Conservation (phyloP, 2,329 filamentous ascomycete species). For the Alternaria sp. region DNA sequence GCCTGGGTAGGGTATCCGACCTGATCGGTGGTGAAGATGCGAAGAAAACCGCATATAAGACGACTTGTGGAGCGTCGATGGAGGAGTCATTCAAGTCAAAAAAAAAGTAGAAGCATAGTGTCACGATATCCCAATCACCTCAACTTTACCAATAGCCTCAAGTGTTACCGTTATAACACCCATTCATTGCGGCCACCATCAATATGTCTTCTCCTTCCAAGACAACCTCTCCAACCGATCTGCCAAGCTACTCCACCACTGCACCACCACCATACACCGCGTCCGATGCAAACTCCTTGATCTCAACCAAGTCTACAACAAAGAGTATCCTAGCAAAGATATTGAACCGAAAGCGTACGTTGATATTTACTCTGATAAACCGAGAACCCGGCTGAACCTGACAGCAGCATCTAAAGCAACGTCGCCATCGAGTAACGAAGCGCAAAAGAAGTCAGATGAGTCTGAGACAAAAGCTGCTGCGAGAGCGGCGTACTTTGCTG, state of each 20-base stretch:
- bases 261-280: constrained; percentile 23
- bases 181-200: not conserved
- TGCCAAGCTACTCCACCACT: constrained; percentile 10
- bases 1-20: not conserved
- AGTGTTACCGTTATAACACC: not conserved
- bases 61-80: not conserved
- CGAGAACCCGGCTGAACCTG: not conserved
- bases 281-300: constrained; percentile 19
- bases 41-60: constrained; percentile 2
- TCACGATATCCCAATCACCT: not conserved
- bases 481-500: constrained; percentile 22
- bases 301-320: constrained; percentile 23
- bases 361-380: not conserved
- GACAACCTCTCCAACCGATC: not conserved
- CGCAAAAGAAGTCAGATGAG: constrained; percentile 9
- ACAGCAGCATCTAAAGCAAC: constrained; percentile 3
- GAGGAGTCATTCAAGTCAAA: not conserved
- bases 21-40: constrained; percentile 2
- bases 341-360: constrained; percentile 25
- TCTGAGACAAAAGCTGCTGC: constrained; percentile 21
- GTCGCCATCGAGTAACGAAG: constrained; percentile 3
- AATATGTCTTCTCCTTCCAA: constrained; percentile 14
- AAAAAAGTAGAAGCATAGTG: not conserved
- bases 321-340: constrained; percentile 28
- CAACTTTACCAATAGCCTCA: not conserved